A percentile compares a stretch with the other conserved stretches of the same genome.
phyloP scores from a whole-genome alignment of 2,329 filamentous ascomycete genomes.

The Trichoderma sp. region DNA sequence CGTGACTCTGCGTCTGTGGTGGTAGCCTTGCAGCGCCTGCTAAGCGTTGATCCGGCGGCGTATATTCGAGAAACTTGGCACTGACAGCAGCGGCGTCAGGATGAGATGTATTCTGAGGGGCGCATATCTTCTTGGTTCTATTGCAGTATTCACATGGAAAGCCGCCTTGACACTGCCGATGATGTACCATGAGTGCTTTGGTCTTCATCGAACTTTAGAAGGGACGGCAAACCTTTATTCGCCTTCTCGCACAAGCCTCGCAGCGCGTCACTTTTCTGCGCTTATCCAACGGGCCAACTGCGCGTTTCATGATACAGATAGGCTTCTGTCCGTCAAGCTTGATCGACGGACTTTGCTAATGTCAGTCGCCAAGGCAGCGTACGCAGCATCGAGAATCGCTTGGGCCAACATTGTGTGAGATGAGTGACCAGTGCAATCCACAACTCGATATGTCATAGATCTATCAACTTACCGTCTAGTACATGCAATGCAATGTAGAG shows the following conservation, averaged over 20 bases:
- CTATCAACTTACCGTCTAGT: too few relatives aligned
- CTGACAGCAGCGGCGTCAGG: neutral
- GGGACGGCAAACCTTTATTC: slow-evolving; percentile 34
- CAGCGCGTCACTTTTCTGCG: slow-evolving; percentile 35
- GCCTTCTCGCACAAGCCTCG: slow-evolving; percentile 34
- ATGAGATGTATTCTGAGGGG: slow-evolving; percentile 9
- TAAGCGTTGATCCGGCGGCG: neutral
- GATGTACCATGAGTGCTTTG: too few relatives aligned
- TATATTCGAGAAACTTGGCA: slow-evolving; percentile 29
- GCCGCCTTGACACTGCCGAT: slow-evolving; percentile 34
- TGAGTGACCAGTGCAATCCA: too few relatives aligned
- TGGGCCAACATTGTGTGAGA: neutral
- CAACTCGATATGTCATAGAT: too few relatives aligned
- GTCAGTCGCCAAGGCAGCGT: neutral
- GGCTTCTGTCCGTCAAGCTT: too few relatives aligned
- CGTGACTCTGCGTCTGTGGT: neutral
- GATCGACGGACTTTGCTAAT: too few relatives aligned
- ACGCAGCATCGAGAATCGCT: neutral
- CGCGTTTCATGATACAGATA: slow-evolving; percentile 23
- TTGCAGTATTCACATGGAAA: slow-evolving; percentile 36
- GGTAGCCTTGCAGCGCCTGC: neutral
- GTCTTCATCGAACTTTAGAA: neutral
- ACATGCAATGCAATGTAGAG: too few relatives aligned
- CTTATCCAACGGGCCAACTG: slow-evolving; percentile 36
- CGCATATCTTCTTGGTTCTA: slow-evolving; percentile 34